Percentiles rank a stretch among this genome's conserved stretches.
These are phyloP conservation scores for Ascochyta lentis DNA, from an alignment of 2,329 filamentous ascomycete genomes.

Conservation along the genomic window DNA sequence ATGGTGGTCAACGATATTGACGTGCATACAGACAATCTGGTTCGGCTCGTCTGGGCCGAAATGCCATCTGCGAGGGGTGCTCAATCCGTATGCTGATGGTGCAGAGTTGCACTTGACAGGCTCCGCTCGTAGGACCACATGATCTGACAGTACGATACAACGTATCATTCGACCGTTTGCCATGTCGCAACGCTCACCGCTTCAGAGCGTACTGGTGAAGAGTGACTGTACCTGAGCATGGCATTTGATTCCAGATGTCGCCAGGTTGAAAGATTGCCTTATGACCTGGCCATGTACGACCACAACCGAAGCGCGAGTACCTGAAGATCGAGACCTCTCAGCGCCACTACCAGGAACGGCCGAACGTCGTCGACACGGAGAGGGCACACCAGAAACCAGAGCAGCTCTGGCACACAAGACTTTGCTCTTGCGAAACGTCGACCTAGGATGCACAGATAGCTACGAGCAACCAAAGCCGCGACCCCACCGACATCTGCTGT, in stretches of 20 bases:
- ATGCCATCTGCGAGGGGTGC: constrained; percentile 17
- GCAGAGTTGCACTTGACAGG: constrained; percentile 13
- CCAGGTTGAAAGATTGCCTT: not conserved
- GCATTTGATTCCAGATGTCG: not conserved
- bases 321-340: not conserved
- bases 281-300: constrained; percentile 2
- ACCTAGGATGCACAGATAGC: not conserved
- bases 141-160: constrained; percentile 15
- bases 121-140: constrained; percentile 5
- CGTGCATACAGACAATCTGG: constrained; percentile 5
- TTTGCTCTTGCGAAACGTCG: not conserved
- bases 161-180: constrained; percentile 11
- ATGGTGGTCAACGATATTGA: constrained; percentile 13
- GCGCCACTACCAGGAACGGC: not conserved
- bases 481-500: constrained; percentile 1
- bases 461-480: not conserved
- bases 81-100: constrained; percentile 9
- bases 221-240: constrained; percentile 1
- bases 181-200: constrained; percentile 16
- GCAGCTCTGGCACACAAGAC: not conserved
- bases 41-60: constrained; percentile 12
- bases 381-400: not conserved
- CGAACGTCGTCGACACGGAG: not conserved
- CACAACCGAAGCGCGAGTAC: not conserved
- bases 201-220: not conserved